Evolutionary conservation across 78 protist species (phyloP).

Genomic region (Guillardia theta): DNA sequence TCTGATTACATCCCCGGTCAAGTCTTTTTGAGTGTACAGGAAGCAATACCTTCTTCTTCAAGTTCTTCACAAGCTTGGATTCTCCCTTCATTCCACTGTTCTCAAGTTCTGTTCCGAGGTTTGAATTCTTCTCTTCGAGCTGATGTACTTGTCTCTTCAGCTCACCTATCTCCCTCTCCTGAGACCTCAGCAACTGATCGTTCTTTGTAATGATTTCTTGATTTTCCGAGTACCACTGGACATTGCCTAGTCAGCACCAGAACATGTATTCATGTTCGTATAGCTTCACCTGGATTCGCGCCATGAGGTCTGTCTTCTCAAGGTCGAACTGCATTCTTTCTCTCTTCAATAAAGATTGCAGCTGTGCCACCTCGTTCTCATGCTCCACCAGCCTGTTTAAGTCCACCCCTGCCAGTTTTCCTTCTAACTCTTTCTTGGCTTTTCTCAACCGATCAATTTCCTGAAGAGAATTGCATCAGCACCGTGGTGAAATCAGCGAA

Average conservation of each 20-base stretch:
- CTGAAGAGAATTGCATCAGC: background rate
- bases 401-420: background rate
- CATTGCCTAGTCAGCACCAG: background rate
- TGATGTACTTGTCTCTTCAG: background rate
- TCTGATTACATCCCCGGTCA: background rate
- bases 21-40: background rate
- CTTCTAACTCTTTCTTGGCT: background rate
- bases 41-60: background rate
- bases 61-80: background rate
- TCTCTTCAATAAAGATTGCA: background rate
- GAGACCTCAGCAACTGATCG: background rate
- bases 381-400: background rate
- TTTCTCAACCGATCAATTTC: background rate
- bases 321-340: background rate
- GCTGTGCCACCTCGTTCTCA: background rate
- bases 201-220: background rate
- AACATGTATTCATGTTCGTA: no score
- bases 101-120: background rate
- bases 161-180: background rate
- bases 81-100: background rate
- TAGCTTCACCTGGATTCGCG: background rate
- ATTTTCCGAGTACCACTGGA: constrained; percentile 13
- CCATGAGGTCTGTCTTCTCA: background rate
- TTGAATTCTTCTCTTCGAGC: background rate
- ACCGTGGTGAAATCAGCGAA: background rate